Conservation (phyloP, 140 eudicot genomes). For the Eryngium alpinum region DNA sequence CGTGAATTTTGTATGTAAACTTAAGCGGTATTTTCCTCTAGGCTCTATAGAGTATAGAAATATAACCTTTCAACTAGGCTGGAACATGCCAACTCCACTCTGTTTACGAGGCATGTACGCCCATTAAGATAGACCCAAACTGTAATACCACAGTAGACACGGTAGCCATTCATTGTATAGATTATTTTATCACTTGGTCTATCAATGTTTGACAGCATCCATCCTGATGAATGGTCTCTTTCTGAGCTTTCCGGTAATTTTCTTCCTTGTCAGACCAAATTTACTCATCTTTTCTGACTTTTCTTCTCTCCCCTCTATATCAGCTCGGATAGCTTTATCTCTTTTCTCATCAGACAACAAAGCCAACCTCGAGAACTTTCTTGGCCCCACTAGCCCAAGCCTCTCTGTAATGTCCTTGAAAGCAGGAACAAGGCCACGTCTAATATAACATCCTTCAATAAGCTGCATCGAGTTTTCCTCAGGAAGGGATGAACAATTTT, state of each 20-base stretch:
- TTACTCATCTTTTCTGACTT: slow-evolving; percentile 56
- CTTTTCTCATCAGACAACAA: slow-evolving; percentile 81
- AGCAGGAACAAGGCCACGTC: slow-evolving; percentile 94
- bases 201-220: slow-evolving; percentile 27
- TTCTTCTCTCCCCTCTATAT: slow-evolving; percentile 72
- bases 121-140: not conserved
- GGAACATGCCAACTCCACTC: not conserved
- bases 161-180: not conserved
- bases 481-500: slow-evolving; percentile 49
- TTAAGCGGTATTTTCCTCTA: no score
- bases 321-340: slow-evolving; percentile 64
- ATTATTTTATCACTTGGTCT: not conserved
- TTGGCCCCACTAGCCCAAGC: slow-evolving; percentile 73
- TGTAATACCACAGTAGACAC: not conserved
- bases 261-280: slow-evolving; percentile 29
- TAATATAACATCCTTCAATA: slow-evolving; percentile 70
- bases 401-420: slow-evolving; percentile 65
- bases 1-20: no score
- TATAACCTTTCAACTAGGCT: not conserved
- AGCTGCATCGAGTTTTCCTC: slow-evolving; percentile 78
- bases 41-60: not conserved
- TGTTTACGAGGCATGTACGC: not conserved
- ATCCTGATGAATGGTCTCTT: slow-evolving; percentile 35
- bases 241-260: slow-evolving; percentile 13
- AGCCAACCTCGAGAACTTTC: slow-evolving; percentile 85